Conservation (phyloP, 169 alveolate species). For the Plasmodium coatneyi region DNA sequence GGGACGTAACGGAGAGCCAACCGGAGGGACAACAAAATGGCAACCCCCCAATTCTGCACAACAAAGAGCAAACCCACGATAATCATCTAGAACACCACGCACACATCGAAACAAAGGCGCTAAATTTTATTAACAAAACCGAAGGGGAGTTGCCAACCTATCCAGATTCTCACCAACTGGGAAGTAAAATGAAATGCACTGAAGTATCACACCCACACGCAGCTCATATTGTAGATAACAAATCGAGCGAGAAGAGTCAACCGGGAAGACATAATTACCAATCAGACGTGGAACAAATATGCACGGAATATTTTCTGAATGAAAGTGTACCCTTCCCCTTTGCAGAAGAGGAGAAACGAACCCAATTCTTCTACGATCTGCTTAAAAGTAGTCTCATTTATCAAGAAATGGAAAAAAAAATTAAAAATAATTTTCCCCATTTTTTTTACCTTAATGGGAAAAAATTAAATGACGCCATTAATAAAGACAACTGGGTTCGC, state of each 20-base stretch:
- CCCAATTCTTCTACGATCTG: background rate
- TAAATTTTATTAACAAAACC: background rate
- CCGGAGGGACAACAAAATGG: background rate
- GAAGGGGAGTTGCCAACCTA: background rate
- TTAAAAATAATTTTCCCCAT: slow-evolving; percentile 29
- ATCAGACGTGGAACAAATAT: background rate
- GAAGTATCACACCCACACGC: background rate
- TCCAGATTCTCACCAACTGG: background rate
- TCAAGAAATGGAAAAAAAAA: slow-evolving; percentile 56
- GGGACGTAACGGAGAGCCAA: background rate
- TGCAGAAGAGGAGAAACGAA: slow-evolving; percentile 4
- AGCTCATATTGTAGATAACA: background rate
- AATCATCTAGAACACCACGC: background rate
- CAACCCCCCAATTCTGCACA: background rate
- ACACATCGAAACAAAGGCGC: background rate
- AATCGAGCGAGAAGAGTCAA: background rate
- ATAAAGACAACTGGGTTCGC: slow-evolving; percentile 55
- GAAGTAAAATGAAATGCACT: background rate
- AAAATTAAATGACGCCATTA: slow-evolving; percentile 49
- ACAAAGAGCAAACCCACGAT: background rate
- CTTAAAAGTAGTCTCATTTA: slow-evolving; percentile 19
- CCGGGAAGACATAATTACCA: background rate
- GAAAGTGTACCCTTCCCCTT: background rate
- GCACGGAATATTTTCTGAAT: slow-evolving; percentile 8
- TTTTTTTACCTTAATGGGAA: slow-evolving; percentile 17